Base-by-base conservation (phyloP, 1,139 yeast species). In the Saccharomyces hybrid region DNA sequence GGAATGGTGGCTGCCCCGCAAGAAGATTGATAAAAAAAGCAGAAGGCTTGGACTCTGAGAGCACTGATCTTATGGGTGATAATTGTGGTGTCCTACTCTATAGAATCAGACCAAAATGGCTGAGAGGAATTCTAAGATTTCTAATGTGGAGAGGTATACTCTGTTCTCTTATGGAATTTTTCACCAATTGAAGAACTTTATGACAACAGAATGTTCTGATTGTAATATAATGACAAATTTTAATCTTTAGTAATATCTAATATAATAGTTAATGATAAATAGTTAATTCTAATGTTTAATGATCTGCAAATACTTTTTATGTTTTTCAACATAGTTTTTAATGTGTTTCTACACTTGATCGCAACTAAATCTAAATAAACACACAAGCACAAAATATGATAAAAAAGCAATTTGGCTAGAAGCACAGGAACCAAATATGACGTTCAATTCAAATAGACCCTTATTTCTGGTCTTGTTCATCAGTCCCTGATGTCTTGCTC, bases 21-120 rank as follows among this genome's bases (percentile, higher is more conserved):
- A 74, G 96, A 51, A 76, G 79, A 51, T 81, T 82, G 59, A 80
- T 86, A 53, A 81, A 86, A 57, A 80, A 87, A 77, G 97, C 97
- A 0, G 81, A 86, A 60, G 97, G 97, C 0, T 47, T 64, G 29
- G 67, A 64, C 52, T 79, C 87, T 34, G 97, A 90, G 64, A 81
- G 86, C 57, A 96, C 89, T 50, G 64, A 59, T 34, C 66, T 71
- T 7, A 62, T 68, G 3, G 66, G 67, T n/a, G 66, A 64, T 50
- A 62, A 66, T 50, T 70, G 75, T 57, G 90, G 88, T 1, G 76
- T 79, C 58, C 60, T 82, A 8, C 81, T 84, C 59, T 72, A 77
- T 32, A 71, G 72, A 54, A 70, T 83, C 4, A 72, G 72, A 55
- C 85, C 86, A 2, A 64, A 55, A 9, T 72, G 79, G 74, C 61